Percentiles rank a stretch among this genome's conserved stretches.
phyloP scores from a whole-genome alignment of 2,329 filamentous ascomycete species.

The Cercospora sp. region DNA sequence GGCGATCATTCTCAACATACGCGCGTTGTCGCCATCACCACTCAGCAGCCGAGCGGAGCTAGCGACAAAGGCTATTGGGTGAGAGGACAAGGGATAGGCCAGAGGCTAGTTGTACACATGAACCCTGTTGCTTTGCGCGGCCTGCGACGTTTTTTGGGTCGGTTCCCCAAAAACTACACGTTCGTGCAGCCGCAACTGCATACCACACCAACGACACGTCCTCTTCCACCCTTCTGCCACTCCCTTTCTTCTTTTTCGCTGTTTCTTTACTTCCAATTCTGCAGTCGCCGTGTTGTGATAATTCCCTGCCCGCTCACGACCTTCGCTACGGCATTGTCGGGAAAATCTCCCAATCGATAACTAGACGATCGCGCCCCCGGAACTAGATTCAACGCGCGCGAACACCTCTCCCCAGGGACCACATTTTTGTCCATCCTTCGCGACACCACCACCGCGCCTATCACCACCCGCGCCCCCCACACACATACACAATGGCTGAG shows the following conservation, averaged over 20 bases:
- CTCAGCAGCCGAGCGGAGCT: neutral
- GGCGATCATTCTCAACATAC: neutral
- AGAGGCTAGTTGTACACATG: neutral
- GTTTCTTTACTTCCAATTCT: no score
- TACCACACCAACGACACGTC: neutral
- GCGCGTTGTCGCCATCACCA: neutral
- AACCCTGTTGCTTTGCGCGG: neutral
- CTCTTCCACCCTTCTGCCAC: neutral
- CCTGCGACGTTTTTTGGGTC: constrained; percentile 2
- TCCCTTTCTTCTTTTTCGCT: neutral
- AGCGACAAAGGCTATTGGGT: neutral
- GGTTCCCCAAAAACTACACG: neutral
- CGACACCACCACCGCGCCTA: neutral
- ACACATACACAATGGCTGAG: constrained; percentile 66
- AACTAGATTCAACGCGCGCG: neutral
- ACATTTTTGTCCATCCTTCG: neutral
- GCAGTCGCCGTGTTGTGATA: neutral
- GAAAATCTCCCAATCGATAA: neutral
- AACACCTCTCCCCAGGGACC: neutral
- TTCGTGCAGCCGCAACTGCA: neutral
- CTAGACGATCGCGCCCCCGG: neutral
- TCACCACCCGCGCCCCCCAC: neutral
- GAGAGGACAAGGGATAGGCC: neutral
- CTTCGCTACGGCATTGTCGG: neutral
- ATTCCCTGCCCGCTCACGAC: neutral